Base-by-base conservation (phyloP, 2,329 filamentous ascomycete species). In the Aurifilum marmelostoma region DNA sequence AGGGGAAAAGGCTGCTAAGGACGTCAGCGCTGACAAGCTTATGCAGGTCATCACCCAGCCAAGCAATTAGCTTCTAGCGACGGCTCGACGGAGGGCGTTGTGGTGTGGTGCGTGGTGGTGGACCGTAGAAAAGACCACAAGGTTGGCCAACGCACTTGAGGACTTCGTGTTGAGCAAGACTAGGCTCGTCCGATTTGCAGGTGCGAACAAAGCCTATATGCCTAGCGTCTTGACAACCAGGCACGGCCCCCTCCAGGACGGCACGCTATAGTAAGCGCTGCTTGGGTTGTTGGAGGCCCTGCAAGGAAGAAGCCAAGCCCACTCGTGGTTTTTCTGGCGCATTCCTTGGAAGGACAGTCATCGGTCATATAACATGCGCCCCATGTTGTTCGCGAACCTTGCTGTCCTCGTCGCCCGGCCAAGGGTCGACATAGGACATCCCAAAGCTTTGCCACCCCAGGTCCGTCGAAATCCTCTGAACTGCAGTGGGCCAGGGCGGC, bases 81-180 rank as follows among this genome's bases (percentile, higher is more conserved):
- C 39, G n/a, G 43, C 60, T 60, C 24, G 21, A 24, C 37, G 34
- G 8, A 4, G 34, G 34, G n/a, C n/a, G n/a, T n/a, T n/a, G 37
- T 50, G 34, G 24, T 52, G 59, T 56, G 52, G 8, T 24, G 34
- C 34, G 24, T 60, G n/a, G 59, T 56, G 52, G 24, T 29, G 24
- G 27, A 56, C 27, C 52, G 52, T 29, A 32, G 1, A 56, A 27
- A 67, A 64, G 62, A 54, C n/a, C 56, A 65, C 43, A 65, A 32
- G 24, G 24, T 43, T 68, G 66, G 63, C 6, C 62, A 59, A 59
- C 63, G 37, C 58, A n/a, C n/a, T n/a, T 32, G 39, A 67, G 64
- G 69, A 58, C 69, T 69, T 69, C 69, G 66, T 70, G 69, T 70
- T 70, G 63, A 63, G 50, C 34, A 54, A 50, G 63, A 63, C 63